Evolutionary conservation across 2,329 filamentous ascomycete species (phyloP), one percentile per base, ranked within the genome.

Genomic region (Didymella glomerata): DNA sequence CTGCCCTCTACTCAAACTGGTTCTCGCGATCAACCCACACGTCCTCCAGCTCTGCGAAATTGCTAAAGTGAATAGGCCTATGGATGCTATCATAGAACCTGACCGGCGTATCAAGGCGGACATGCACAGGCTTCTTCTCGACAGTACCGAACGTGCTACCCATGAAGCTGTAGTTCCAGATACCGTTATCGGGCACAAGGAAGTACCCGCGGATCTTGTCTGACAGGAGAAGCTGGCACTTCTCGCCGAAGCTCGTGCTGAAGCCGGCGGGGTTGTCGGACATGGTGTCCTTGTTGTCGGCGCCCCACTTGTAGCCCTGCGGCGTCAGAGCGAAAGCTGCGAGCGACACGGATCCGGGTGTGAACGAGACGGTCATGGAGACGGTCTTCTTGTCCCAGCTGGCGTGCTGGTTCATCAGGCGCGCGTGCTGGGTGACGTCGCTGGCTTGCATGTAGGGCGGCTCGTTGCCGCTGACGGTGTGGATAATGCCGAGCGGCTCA

Each of bases 101-200:
- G 63, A 78, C 79, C 18, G 95, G 95, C 42, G 92, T 96, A 78
- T 98, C 96, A 54, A 99, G 88, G 83, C 95, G 95, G 69, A 98
- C 93, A 69, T 93, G 90, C 42, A 97, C 86, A 3, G 89, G 85
- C 81, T 92, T 92, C 88, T 97, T 98, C 81, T 97, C 93, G 64
- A 97, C 85, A 40, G 88, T 88, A 14, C 89, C 88, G 75, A 98
- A 99, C 0, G 88, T 88, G 66, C 89, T 92, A 54, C 95, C 95
- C 88, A 98, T 92, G 84, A 99, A 99, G 77, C 91, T 95, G 82
- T 97, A 99, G 79, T 99, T 99, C 95, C 95, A 99, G 61, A 90
- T 85, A 63, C 88, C 89, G 54, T 90, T 89, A 73, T 97, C 93
- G 0, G 95, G 95, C 22, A 98, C 93, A 54, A 99, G 82, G 87